phyloP scores from a whole-genome alignment of 306 rosid genomes.

The Medicago lupulina region DNA sequence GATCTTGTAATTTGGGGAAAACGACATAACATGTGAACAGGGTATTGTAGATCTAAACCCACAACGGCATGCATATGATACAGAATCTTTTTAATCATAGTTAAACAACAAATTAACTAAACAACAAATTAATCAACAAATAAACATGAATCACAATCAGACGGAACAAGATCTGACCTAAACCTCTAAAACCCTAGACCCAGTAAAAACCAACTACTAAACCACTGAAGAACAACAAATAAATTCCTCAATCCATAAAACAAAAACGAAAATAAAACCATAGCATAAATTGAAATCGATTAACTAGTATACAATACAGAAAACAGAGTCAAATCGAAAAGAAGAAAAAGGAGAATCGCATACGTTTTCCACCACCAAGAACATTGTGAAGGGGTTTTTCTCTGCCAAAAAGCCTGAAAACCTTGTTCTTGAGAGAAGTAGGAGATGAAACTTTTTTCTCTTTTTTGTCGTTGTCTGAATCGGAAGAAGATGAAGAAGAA shows the following conservation, averaged over 20 bases:
- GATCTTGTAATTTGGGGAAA: neutral
- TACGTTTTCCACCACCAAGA: conserved; percentile 96
- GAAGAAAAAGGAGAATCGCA: conserved; percentile 20
- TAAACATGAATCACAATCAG: neutral
- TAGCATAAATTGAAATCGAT: neutral
- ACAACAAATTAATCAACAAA: neutral
- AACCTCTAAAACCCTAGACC: conserved; percentile 45
- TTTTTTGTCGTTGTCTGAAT: conserved; percentile 64
- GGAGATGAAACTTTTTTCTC: conserved; percentile 48
- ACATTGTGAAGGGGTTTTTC: conserved; percentile 82
- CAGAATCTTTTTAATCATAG: neutral
- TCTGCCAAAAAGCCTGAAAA: conserved; percentile 84
- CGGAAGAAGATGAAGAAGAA: conserved; percentile 65
- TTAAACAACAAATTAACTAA: neutral
- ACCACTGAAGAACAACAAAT: neutral
- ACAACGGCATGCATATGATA: neutral
- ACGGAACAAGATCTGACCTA: conserved; percentile 29
- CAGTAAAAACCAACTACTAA: neutral
- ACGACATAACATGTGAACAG: neutral
- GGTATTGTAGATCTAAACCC: conserved; percentile 39
- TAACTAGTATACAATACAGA: neutral
- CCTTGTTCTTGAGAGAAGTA: conserved; percentile 58
- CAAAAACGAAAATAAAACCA: neutral
- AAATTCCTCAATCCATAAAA: neutral
- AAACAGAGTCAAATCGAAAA: neutral